Evolutionary conservation across 169 alveolate species (phyloP).

Genomic region (Cryptosporidium canis): DNA sequence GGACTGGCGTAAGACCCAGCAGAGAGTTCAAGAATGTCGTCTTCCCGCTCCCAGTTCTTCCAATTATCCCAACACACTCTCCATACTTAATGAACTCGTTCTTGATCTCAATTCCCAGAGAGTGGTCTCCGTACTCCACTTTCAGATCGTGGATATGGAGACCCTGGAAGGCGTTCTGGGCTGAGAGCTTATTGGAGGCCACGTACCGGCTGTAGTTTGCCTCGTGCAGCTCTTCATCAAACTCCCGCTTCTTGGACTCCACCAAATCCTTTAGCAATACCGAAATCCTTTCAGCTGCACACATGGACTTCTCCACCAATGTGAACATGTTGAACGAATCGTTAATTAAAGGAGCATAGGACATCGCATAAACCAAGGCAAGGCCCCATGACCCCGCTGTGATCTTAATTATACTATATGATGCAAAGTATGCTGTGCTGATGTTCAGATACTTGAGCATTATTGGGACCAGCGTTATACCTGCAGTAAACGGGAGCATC

Average conservation of each 20-base stretch:
- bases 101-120: slow-evolving; percentile 42
- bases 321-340: slow-evolving; percentile 28
- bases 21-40: slow-evolving; percentile 52
- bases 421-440: neutral
- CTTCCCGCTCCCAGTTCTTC: slow-evolving; percentile 67
- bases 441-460: slow-evolving; percentile 13
- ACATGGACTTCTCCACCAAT: slow-evolving; percentile 64
- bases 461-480: slow-evolving; percentile 41
- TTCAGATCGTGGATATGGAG: slow-evolving; percentile 14
- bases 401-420: neutral
- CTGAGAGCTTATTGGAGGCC: neutral
- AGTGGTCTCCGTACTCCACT: slow-evolving; percentile 33
- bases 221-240: slow-evolving; percentile 12
- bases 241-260: slow-evolving; percentile 12
- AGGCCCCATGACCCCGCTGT: slow-evolving; percentile 70
- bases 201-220: neutral
- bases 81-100: slow-evolving; percentile 37
- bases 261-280: slow-evolving; percentile 20
- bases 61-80: slow-evolving; percentile 62
- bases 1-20: slow-evolving; percentile 40
- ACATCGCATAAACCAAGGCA: slow-evolving; percentile 47
- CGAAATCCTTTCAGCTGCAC: slow-evolving; percentile 66
- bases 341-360: slow-evolving; percentile 61
- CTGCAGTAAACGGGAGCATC: slow-evolving; percentile 64
- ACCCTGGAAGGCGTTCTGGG: neutral